Conservation (phyloP, 2,329 filamentous ascomycete genomes). For the Penicillium sp. region DNA sequence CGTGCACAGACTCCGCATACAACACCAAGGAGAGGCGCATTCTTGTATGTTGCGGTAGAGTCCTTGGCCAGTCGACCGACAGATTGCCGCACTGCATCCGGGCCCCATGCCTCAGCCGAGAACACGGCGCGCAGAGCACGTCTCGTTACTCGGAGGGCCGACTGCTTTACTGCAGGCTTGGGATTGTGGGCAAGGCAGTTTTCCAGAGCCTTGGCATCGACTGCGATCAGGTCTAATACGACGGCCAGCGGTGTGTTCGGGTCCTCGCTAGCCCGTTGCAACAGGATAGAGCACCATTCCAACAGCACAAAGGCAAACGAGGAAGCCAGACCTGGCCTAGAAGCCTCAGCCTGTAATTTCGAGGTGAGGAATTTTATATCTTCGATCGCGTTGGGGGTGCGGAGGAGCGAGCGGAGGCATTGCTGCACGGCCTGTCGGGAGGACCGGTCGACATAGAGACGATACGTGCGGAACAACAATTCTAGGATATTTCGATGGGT, state of each 20-base stretch:
- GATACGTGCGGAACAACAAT: conserved; percentile 80
- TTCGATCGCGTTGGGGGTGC: conserved; percentile 52
- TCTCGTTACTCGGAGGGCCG: conserved; percentile 72
- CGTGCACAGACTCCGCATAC: conserved; percentile 82
- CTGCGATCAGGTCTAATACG: conserved; percentile 59
- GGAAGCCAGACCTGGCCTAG: conserved; percentile 72
- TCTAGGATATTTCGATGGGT: conserved; percentile 54
- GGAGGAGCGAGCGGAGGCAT: conserved; percentile 68
- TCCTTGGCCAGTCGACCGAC: conserved; percentile 68
- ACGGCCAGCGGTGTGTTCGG: conserved; percentile 61
- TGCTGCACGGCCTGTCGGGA: conserved; percentile 79
- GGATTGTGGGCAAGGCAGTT: conserved; percentile 66
- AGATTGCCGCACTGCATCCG: conserved; percentile 59
- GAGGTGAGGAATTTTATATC: conserved; percentile 58
- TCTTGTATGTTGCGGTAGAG: conserved; percentile 59
- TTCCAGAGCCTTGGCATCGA: conserved; percentile 71
- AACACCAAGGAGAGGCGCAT: conserved; percentile 76
- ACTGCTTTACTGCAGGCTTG: conserved; percentile 63
- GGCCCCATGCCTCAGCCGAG: conserved; percentile 54
- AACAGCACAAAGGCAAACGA: conserved; percentile 82
- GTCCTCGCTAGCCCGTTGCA: conserved; percentile 65
- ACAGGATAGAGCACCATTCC: conserved; percentile 80
- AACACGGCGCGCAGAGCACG: conserved; percentile 75
- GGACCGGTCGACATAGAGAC: conserved; percentile 77
- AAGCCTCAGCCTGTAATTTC: conserved; percentile 66